A percentile compares a stretch with the other conserved stretches of the same genome.
phyloP scores from a whole-genome alignment of 2,329 filamentous ascomycete species.

The Cladophialophora immunda region DNA sequence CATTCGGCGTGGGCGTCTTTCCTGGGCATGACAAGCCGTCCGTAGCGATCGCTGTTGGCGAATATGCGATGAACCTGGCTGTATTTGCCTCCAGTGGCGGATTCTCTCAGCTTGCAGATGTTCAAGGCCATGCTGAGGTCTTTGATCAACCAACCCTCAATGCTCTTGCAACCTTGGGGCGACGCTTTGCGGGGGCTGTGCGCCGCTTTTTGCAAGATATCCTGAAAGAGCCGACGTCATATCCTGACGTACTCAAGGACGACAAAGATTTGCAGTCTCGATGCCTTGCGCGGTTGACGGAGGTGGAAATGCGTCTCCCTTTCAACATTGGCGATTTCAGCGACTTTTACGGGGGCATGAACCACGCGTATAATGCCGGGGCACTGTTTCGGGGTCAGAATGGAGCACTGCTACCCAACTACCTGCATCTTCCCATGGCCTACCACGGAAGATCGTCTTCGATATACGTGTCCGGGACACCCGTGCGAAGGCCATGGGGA shows the following conservation, averaged over 20 bases:
- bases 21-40: not conserved
- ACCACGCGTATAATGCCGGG: slow-evolving; percentile 27
- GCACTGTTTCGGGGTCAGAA: slow-evolving; percentile 8
- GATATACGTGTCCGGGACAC: slow-evolving; percentile 15
- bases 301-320: slow-evolving; percentile 63
- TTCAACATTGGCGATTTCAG: slow-evolving; percentile 65
- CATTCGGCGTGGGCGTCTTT: slow-evolving; percentile 10
- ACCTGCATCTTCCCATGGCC: slow-evolving; percentile 27
- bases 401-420: slow-evolving; percentile 49
- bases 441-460: slow-evolving; percentile 60
- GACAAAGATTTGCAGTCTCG: not conserved
- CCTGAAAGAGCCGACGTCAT: slow-evolving; percentile 10
- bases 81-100: slow-evolving; percentile 2
- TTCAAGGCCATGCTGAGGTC: not conserved
- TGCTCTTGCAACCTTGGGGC: slow-evolving; percentile 58
- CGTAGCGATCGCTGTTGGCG: slow-evolving; percentile 2
- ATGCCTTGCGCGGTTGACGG: slow-evolving; percentile 43
- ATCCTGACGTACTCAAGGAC: slow-evolving; percentile 19
- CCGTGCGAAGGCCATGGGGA: slow-evolving; percentile 12
- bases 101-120: slow-evolving; percentile 13
- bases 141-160: slow-evolving; percentile 54
- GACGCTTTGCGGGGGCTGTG: slow-evolving; percentile 49
- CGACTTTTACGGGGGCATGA: slow-evolving; percentile 58
- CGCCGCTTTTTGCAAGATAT: slow-evolving; percentile 50
- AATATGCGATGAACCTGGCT: slow-evolving; percentile 11